These are phyloP conservation scores for Colletotrichum falcatum DNA, from an alignment of 2,329 filamentous ascomycete species.

Conservation along the genomic window DNA sequence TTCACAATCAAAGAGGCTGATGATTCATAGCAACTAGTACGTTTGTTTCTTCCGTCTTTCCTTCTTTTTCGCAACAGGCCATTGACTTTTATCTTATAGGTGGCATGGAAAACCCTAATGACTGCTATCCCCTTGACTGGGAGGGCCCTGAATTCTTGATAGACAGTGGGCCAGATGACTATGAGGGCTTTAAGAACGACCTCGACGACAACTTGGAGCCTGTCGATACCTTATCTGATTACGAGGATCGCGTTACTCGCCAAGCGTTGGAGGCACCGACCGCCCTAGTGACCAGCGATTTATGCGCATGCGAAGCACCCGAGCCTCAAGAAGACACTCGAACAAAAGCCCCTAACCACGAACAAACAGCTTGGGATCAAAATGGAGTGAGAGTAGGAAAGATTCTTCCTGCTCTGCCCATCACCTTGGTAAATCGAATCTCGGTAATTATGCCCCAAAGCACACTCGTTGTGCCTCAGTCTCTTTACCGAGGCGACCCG, in stretches of 20 bases:
- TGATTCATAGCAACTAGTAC: background rate
- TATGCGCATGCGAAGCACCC: too few species aligned
- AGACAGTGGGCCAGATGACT: background rate
- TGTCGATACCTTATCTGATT: background rate
- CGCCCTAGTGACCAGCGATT: background rate
- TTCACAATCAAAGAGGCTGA: background rate
- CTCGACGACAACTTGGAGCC: background rate
- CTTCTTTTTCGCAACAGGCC: background rate
- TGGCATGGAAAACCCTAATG: background rate
- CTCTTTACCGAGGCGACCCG: constrained; percentile 41
- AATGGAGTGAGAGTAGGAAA: background rate
- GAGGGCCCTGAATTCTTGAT: background rate
- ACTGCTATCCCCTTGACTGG: constrained; percentile 1
- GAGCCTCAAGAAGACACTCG: background rate
- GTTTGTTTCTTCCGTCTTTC: background rate
- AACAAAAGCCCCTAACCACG: background rate
- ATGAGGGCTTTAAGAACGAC: background rate
- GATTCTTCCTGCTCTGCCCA: background rate
- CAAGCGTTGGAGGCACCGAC: background rate
- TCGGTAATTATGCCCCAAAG: constrained; percentile 27
- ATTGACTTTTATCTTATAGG: background rate
- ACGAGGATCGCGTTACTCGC: background rate
- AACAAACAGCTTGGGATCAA: background rate
- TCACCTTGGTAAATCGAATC: background rate
- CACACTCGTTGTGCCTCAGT: constrained; percentile 21